Conservation (phyloP, 164 flowering plant genomes). For the Umbellularia californica region DNA sequence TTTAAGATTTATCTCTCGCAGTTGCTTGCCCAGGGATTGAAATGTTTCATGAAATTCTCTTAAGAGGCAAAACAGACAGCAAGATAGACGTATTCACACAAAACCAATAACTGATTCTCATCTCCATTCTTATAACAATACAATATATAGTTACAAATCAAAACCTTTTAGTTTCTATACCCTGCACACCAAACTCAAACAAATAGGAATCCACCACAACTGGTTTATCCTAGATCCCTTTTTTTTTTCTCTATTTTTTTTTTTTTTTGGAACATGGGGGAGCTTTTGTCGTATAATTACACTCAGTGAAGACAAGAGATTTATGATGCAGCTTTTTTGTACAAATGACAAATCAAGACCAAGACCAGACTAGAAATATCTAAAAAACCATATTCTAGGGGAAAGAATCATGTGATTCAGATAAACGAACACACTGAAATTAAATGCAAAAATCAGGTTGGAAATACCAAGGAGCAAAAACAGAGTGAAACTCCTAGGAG, state of each 20-base stretch:
- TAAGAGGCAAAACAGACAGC: conserved; percentile 2
- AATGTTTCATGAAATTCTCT: not conserved
- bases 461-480: not conserved
- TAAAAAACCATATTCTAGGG: conserved; percentile 29
- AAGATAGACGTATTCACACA: conserved; percentile 9
- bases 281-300: conserved; percentile 38
- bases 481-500: no score
- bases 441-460: conserved; percentile 9
- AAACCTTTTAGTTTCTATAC: conserved; percentile 32
- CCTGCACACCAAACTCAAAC: conserved; percentile 45
- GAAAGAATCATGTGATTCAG: conserved; percentile 9
- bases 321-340: conserved; percentile 37
- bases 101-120: conserved; percentile 11
- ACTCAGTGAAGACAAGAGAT: conserved; percentile 31
- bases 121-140: conserved; percentile 28
- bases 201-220: conserved; percentile 32
- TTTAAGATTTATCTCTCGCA: no score
- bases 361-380: conserved; percentile 36
- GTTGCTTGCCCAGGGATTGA: not conserved
- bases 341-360: conserved; percentile 38
- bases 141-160: conserved; percentile 28
- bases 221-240: conserved; percentile 2
- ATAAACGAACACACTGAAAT: conserved; percentile 30
- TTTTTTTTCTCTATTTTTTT: conserved; percentile 9
- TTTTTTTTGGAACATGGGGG: conserved; percentile 30